phyloP scores from a whole-genome alignment of 2,329 filamentous ascomycete genomes.

The Pezicula carpinea region DNA sequence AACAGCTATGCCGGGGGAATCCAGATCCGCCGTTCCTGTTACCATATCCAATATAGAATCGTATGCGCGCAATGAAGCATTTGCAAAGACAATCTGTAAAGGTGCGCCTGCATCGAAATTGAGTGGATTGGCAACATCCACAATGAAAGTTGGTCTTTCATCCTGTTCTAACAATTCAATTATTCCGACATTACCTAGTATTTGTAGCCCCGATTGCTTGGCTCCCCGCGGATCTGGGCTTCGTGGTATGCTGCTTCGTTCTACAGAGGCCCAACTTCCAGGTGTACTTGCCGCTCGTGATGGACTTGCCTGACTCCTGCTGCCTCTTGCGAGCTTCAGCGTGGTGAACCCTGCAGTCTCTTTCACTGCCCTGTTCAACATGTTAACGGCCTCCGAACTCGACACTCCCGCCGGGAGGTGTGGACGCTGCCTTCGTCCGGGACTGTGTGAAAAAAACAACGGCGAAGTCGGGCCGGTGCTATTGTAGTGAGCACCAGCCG shows the following conservation, averaged over 20 bases:
- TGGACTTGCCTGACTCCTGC: conserved; percentile 43
- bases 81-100: conserved; percentile 63
- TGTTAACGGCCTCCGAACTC: conserved; percentile 14
- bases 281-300: conserved; percentile 45
- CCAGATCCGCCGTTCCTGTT: conserved; percentile 19
- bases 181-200: conserved; percentile 61
- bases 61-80: conserved; percentile 55
- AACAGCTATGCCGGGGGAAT: conserved; percentile 31
- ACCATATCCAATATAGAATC: conserved; percentile 23
- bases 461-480: conserved; percentile 36
- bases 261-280: conserved; percentile 45
- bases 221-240: conserved; percentile 48
- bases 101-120: conserved; percentile 46
- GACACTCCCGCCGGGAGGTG: conserved; percentile 33
- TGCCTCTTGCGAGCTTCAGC: conserved; percentile 50
- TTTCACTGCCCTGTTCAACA: conserved; percentile 19
- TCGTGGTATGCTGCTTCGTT: conserved; percentile 43
- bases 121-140: conserved; percentile 59
- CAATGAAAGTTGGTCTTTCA: conserved; percentile 69
- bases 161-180: conserved; percentile 73
- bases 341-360: conserved; percentile 40
- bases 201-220: conserved; percentile 42
- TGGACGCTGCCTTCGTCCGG: conserved; percentile 31
- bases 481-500: conserved; percentile 12
- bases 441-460: conserved; percentile 46